Percentiles rank a stretch among this genome's conserved stretches.
Conservation (phyloP, 2,329 filamentous ascomycete genomes). For the Colletotrichum abscissum region DNA sequence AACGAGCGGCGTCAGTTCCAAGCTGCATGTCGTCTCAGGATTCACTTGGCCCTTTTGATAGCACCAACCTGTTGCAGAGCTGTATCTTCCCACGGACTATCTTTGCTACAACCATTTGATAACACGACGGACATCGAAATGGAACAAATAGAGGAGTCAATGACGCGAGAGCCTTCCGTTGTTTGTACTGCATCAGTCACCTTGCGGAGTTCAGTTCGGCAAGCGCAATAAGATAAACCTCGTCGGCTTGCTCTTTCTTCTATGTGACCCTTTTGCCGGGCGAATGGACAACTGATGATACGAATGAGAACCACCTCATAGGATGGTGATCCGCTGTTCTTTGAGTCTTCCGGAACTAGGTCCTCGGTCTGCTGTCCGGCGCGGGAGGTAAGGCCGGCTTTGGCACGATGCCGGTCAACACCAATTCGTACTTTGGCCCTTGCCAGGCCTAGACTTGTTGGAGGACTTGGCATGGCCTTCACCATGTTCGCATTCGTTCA, state of each 20-base stretch:
- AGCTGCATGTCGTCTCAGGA: not conserved
- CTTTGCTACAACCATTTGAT: not conserved
- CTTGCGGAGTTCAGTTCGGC: not conserved
- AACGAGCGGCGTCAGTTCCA: conserved; percentile 7
- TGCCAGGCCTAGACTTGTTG: not conserved
- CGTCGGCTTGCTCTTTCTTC: not conserved
- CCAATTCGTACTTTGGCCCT: not conserved
- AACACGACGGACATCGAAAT: not conserved
- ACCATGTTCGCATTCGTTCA: not conserved
- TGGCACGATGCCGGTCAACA: not conserved
- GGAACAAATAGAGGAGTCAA: not conserved
- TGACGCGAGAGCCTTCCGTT: not conserved
- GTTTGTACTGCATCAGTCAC: not conserved
- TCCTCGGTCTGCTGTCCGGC: not conserved
- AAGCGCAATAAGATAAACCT: not conserved
- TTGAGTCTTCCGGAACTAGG: not conserved
- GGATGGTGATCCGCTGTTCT: not conserved
- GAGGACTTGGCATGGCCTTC: not conserved
- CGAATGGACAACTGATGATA: not conserved
- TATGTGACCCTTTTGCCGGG: not conserved
- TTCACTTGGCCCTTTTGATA: not conserved
- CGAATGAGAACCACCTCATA: not conserved
- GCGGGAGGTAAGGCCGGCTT: not conserved
- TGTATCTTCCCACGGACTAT: not conserved
- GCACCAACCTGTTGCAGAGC: not conserved